A percentile compares a stretch with the other conserved stretches of the same genome.
Evolutionary conservation across 2,329 filamentous ascomycete species (phyloP).

Genomic region (Xylariaceae sp.): DNA sequence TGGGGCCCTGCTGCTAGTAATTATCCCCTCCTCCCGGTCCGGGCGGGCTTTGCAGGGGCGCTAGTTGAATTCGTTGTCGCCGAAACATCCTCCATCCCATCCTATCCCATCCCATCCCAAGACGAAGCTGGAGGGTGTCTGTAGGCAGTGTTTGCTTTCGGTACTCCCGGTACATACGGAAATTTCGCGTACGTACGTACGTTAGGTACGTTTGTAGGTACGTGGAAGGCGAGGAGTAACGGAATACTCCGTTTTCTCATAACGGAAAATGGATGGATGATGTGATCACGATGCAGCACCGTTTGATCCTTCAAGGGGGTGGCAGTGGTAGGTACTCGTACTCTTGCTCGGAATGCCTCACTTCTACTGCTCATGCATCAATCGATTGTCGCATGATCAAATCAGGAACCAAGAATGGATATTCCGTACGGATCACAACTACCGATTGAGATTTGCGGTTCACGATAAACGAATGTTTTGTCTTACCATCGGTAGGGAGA

Average conservation of each 20-base stretch:
- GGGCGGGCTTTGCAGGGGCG: neutral
- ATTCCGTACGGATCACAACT: neutral
- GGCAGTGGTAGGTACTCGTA: neutral
- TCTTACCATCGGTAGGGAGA: neutral
- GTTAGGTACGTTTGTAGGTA: neutral
- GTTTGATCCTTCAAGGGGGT: neutral
- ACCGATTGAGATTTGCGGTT: neutral
- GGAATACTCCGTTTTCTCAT: too few relatives aligned
- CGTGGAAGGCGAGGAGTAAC: too few relatives aligned
- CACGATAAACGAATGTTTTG: too few relatives aligned
- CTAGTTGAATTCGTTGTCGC: neutral
- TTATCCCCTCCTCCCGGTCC: neutral
- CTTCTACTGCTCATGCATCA: neutral
- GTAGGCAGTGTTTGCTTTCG: neutral
- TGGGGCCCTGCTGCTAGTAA: neutral
- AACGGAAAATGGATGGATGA: neutral
- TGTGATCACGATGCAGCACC: neutral
- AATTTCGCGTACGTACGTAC: neutral
- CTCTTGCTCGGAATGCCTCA: neutral
- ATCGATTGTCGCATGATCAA: neutral
- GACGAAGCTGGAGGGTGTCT: neutral
- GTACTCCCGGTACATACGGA: neutral
- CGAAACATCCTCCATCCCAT: neutral
- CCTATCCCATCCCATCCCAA: too few relatives aligned
- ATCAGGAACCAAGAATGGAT: neutral